Base-by-base conservation (phyloP, 1,139 yeast genomes). In the Saccharomyces hybrid region DNA sequence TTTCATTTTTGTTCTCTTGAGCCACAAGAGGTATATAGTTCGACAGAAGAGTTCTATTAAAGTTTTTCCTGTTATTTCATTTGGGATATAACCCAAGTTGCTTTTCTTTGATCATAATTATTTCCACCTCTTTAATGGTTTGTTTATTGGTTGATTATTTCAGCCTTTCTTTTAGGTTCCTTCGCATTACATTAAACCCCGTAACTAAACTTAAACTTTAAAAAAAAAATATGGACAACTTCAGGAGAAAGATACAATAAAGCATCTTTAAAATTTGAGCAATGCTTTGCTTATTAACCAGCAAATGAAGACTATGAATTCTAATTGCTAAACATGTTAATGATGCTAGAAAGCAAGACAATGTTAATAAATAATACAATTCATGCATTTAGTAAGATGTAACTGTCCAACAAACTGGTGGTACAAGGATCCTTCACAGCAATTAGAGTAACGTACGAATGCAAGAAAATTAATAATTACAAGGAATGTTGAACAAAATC, bases 1-100 rank as follows among this genome's bases (percentile, higher is more conserved):
- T 61, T 61, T 61, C 25, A 23, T 23, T 23, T 23, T 23, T 23
- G 5, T 23, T 23, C 1, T 23, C 1, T 23, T 23, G 25, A 23
- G 25, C 25, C 25, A 23, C 25, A 23, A 23, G 25, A 23, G 25
- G 25, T 23, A 23, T 23, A 23, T 23, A 23, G 25, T 23, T 23
- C 25, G 25, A 23, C 25, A 23, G 25, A 23, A 23, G 25, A 23
- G 25, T 23, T 23, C 25, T 23, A 23, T 26, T 26, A 26, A 26
- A 26, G 28, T 8, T 26, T 26, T 26, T 26, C 28, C 28, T 26
- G 8, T 26, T 26, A 26, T 26, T 8, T 26, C 8, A 26, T 26
- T 8, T 26, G 8, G 28, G 1, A 23, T 23, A 23, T 23, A 23
- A 23, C 25, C 25, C 25, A 23, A 23, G 25, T 23, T 23, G 25